Evolutionary conservation across 1,284 basidiomycete species (phyloP).

Genomic region (Leccinum huronense): DNA sequence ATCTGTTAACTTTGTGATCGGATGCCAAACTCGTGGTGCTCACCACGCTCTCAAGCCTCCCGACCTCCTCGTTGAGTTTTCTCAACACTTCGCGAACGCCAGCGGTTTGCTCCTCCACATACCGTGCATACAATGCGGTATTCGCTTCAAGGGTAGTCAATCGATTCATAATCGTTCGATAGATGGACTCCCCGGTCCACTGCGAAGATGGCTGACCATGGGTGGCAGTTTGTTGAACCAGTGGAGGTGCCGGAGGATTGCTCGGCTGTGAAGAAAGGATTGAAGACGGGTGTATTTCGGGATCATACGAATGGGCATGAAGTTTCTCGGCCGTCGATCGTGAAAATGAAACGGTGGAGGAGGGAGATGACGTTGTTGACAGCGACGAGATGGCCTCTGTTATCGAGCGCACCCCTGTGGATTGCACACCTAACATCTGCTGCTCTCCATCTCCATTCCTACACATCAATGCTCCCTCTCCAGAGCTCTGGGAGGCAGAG

Average conservation of each 20-base stretch:
- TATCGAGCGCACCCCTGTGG: slow-evolving; percentile 15
- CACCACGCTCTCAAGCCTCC: slow-evolving; percentile 72
- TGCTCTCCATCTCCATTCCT: slow-evolving; percentile 5
- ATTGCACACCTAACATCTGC: neutral
- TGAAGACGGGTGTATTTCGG: slow-evolving; percentile 11
- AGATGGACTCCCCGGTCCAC: slow-evolving; percentile 86
- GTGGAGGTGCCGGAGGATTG: neutral
- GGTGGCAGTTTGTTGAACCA: slow-evolving; percentile 9
- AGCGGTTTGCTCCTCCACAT: slow-evolving; percentile 88
- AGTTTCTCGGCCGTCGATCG: slow-evolving; percentile 10
- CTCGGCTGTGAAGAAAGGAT: slow-evolving; percentile 10
- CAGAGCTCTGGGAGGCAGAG: neutral
- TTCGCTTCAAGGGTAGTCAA: slow-evolving; percentile 85
- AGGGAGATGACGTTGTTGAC: slow-evolving; percentile 13
- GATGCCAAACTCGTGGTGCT: slow-evolving; percentile 33
- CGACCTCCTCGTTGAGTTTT: slow-evolving; percentile 81
- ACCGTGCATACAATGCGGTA: slow-evolving; percentile 82
- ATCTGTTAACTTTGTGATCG: neutral
- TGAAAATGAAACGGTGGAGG: slow-evolving; percentile 4
- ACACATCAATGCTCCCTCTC: neutral
- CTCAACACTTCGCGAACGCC: slow-evolving; percentile 76
- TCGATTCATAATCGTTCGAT: slow-evolving; percentile 94
- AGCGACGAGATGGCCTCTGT: slow-evolving; percentile 28
- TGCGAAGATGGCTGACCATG: slow-evolving; percentile 17
- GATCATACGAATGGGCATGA: slow-evolving; percentile 6